Conservation (phyloP, 1,139 yeast genomes). For the Debaryomyces sp. region DNA sequence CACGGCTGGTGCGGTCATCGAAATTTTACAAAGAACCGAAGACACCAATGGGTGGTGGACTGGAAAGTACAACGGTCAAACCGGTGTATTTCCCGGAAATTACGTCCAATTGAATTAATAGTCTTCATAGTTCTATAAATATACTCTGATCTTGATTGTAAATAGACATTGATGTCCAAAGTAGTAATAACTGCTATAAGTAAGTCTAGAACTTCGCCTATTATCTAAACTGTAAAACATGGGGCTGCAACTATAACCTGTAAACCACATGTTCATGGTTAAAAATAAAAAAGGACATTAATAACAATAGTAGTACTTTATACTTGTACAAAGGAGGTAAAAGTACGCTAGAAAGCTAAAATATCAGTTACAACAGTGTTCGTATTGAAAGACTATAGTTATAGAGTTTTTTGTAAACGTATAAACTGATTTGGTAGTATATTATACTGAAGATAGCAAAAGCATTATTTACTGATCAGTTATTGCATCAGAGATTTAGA, state of each 20-base stretch:
- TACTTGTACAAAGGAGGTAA: neutral
- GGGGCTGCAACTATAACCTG: neutral
- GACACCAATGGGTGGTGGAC: constrained; percentile 99
- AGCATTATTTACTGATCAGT: neutral
- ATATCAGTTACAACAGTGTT: neutral
- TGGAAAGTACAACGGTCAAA: constrained; percentile 81
- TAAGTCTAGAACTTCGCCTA: constrained; percentile 1
- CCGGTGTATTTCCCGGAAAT: constrained; percentile 95
- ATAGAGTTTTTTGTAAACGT: neutral
- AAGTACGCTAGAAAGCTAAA: neutral
- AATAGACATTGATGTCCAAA: neutral
- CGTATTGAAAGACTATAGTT: neutral
- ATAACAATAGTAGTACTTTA: neutral
- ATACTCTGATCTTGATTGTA: neutral
- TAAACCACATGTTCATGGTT: constrained; percentile 1
- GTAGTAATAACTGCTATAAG: neutral
- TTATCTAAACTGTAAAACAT: constrained; percentile 6
- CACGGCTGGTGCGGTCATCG: constrained; percentile 86
- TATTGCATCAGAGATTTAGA: neutral
- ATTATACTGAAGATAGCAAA: neutral
- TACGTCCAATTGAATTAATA: constrained; percentile 70
- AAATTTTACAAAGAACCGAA: constrained; percentile 75
- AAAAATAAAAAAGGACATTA: constrained; percentile 4
- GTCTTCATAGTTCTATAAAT: neutral
- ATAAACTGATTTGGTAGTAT: neutral